Percentiles rank a stretch among this genome's conserved stretches.
Evolutionary conservation across 2,329 filamentous ascomycete genomes (phyloP).

Genomic region (Fusarium praegraminearum): DNA sequence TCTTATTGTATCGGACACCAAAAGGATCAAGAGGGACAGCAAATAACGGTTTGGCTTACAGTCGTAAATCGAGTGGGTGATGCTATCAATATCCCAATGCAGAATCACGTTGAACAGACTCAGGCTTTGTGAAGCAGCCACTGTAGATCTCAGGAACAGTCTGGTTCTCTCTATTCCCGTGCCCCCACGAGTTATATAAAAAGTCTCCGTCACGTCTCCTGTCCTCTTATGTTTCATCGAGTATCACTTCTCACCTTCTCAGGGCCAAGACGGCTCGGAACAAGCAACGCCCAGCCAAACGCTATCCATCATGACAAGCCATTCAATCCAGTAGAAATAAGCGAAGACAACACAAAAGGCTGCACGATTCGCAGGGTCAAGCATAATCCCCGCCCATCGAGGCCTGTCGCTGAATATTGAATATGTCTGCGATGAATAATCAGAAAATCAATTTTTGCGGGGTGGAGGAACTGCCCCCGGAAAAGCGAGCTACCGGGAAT

Average conservation of each 20-base stretch:
- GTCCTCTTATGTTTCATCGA: not conserved
- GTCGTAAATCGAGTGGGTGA: not conserved
- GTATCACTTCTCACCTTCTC: not conserved
- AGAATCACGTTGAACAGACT: slow-evolving; percentile 1
- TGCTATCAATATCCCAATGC: not conserved
- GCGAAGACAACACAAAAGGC: not conserved
- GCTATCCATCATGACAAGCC: slow-evolving; percentile 7
- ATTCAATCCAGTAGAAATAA: slow-evolving; percentile 3
- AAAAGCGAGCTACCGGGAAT: slow-evolving; percentile 20
- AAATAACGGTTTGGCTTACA: not conserved
- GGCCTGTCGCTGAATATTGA: slow-evolving; percentile 40
- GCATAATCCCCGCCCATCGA: slow-evolving; percentile 22
- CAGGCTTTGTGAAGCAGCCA: slow-evolving; percentile 6
- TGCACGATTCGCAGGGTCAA: slow-evolving; percentile 9
- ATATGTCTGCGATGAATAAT: slow-evolving; percentile 50
- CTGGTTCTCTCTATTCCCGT: not conserved
- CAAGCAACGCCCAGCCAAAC: slow-evolving; percentile 9
- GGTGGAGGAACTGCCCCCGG: not conserved
- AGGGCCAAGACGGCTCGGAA: slow-evolving; percentile 22
- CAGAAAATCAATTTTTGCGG: slow-evolving; percentile 43
- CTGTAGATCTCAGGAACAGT: slow-evolving; percentile 7
- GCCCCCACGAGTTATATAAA: slow-evolving; percentile 20
- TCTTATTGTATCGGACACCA: slow-evolving; percentile 1
- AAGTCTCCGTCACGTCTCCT: not conserved
- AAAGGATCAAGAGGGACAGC: not conserved